Evolutionary conservation across 768 basidiomycete species (phyloP).

Genomic region (Mycena venus): DNA sequence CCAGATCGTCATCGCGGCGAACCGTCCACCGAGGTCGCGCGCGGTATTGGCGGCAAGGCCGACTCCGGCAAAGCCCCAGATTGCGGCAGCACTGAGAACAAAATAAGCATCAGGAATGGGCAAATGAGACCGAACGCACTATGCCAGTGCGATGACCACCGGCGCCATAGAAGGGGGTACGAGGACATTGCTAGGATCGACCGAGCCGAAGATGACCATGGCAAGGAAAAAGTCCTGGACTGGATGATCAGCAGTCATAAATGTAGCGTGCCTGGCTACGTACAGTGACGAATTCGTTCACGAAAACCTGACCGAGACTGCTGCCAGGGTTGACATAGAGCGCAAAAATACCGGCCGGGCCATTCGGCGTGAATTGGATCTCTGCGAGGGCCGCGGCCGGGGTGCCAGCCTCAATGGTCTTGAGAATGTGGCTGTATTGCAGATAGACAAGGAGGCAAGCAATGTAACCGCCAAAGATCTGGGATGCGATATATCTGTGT

Average conservation of each 20-base stretch:
- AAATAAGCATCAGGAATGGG: not conserved
- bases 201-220: conserved; percentile 63
- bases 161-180: conserved; percentile 67
- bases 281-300: conserved; percentile 72
- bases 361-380: conserved; percentile 53
- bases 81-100: conserved; percentile 59
- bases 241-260: not conserved
- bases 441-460: conserved; percentile 72
- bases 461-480: conserved; percentile 75
- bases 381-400: conserved; percentile 41
- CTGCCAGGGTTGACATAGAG: conserved; percentile 60
- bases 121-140: conserved; percentile 54
- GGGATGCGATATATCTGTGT: conserved; percentile 72
- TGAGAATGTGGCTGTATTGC: conserved; percentile 68
- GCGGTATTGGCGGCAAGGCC: conserved; percentile 74
- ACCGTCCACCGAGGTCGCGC: conserved; percentile 75
- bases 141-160: conserved; percentile 67
- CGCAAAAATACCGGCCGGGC: conserved; percentile 67
- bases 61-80: conserved; percentile 72
- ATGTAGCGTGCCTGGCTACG: conserved; percentile 30
- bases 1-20: conserved; percentile 75
- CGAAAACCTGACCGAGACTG: conserved; percentile 59
- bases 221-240: conserved; percentile 61
- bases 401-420: conserved; percentile 48
- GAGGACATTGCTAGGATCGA: conserved; percentile 72